Evolutionary conservation across 805 yeast species (phyloP).

Genomic region (Candida alai): DNA sequence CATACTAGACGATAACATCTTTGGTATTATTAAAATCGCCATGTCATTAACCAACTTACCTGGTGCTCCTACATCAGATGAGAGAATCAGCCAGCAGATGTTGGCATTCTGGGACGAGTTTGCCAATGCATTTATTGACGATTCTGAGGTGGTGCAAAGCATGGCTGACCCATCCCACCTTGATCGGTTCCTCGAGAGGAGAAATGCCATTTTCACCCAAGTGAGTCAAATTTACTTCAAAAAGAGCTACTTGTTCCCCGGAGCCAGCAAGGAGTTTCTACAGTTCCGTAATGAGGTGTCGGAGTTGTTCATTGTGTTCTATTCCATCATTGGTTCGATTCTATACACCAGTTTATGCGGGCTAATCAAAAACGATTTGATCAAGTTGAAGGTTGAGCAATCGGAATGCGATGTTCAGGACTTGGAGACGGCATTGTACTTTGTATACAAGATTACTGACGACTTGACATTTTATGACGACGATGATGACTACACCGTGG

Average conservation of each 20-base stretch:
- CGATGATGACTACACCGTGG: conserved; percentile 19
- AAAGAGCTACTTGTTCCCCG: conserved; percentile 50
- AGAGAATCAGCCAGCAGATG: conserved; percentile 47
- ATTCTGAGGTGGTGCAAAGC: conserved; percentile 30
- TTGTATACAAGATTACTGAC: conserved; percentile 53
- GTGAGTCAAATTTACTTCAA: conserved; percentile 65
- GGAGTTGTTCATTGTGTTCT: conserved; percentile 71
- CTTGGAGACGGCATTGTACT: conserved; percentile 34
- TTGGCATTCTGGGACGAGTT: conserved; percentile 69
- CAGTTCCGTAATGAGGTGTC: conserved; percentile 70
- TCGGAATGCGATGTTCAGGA: conserved; percentile 1
- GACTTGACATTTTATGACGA: conserved; percentile 43
- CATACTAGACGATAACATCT: conserved; percentile 30
- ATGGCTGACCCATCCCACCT: conserved; percentile 9
- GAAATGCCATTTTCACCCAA: conserved; percentile 40
- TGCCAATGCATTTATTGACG: conserved; percentile 53
- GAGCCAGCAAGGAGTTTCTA: conserved; percentile 51
- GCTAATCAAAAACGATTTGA: conserved; percentile 3
- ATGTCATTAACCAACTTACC: conserved; percentile 54
- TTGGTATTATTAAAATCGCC: conserved; percentile 45
- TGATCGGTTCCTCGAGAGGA: conserved; percentile 13
- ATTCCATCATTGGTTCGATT: conserved; percentile 56
- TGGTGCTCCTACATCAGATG: conserved; percentile 57
- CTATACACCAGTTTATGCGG: conserved; percentile 30
- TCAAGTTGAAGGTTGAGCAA: conserved; percentile 1